Base-by-base conservation (phyloP, 2,329 filamentous ascomycete species). In the Madurella fahalii region DNA sequence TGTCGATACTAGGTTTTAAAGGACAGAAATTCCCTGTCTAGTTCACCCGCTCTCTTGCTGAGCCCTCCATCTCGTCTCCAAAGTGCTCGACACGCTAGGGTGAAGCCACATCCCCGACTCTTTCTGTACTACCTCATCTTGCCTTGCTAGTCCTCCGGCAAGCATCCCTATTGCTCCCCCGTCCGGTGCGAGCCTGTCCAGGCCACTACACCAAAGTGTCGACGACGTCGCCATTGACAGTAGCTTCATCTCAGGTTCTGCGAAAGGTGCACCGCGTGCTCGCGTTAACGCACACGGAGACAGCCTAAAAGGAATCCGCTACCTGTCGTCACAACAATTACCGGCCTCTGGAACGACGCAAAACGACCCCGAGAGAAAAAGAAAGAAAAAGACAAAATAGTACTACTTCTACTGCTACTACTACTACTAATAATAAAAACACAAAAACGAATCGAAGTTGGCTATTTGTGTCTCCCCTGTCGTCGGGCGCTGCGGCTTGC, bases 191-290 rank as follows among this genome's bases (percentile, higher is more conserved):
- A 69, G 66, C 60, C 50, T 49, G 40, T 42, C 18, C 58, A 64
- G 64, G 63, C 62, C 63, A 66, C 63, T 50, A 59, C 66, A 57
- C 61, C 63, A 58, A 52, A 59, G 59, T 58, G 58, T 50, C 59
- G 63, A 58, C 53, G 48, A 58, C 52, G 47, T 15, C 34, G 25
- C 56, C 71, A 72, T 74, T 40, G 71, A 69, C 65, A 68, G 64
- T 63, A 64, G 63, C 59, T 51, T 54, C 61, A 62, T 62, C 63
- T 52, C 58, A 61, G 64, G 66, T 69, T 66, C 67, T 68, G 66
- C 64, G 68, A 61, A 47, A 40, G 20, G 9, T 47, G 49, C 48
- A 57, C 62, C 44, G 55, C 58, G 54, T 52, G 16, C 37, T 49
- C 56, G 50, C 53, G 49, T 58, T 52, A 44, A 54, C 54, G 32